Base-by-base conservation (phyloP, 1,284 basidiomycete genomes). In the Rhodotorula sp. region DNA sequence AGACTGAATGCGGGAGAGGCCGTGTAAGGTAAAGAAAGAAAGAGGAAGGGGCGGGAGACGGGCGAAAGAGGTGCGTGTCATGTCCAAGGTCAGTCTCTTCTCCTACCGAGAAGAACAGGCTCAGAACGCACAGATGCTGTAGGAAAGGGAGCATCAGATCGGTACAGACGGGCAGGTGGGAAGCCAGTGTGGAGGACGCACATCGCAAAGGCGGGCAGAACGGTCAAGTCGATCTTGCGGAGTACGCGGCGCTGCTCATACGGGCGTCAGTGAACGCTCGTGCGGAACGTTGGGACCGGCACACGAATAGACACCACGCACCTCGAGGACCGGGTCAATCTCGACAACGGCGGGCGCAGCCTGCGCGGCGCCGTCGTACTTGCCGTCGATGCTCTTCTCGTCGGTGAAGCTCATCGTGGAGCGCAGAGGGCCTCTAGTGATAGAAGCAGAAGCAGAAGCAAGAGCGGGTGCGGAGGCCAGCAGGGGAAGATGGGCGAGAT, bases 171-270 rank as follows among this genome's bases (percentile, higher is more conserved):
- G 44, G 19, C 44, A 46, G 22, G 44, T 21, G 9, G 44, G 48
- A 51, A 12, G 27, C 1, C 6, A 12, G 27, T 12, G 8, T 3
- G 6, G 50, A 51, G 15, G 17, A 67, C 61, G 27, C 60, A 48
- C 32, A 67, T n/a, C 1, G 56, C 41, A 29, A 72, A 73, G 4
- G 69, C 66, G 9, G 64, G 32, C 25, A 73, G 63, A 7, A 70
- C 63, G 8, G 67, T 61, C 17, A 34, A 34, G 51, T 81, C 65
- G 70, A 80, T 57, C 73, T 81, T 56, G 75, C 78, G 41, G 55
- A 61, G 53, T 13, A 70, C 69, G 17, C 71, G 67, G 19, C 53
- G 55, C 56, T 48, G 46, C 46, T 22, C 19, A 7, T 44, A 8
- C 21, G 9, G 7, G 46, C 8, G 46, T 48, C 21, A 48, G 22